These are phyloP conservation scores for Carex littledalei DNA, from an alignment of 176 grass and related monocot genomes.

Conservation along the genomic window DNA sequence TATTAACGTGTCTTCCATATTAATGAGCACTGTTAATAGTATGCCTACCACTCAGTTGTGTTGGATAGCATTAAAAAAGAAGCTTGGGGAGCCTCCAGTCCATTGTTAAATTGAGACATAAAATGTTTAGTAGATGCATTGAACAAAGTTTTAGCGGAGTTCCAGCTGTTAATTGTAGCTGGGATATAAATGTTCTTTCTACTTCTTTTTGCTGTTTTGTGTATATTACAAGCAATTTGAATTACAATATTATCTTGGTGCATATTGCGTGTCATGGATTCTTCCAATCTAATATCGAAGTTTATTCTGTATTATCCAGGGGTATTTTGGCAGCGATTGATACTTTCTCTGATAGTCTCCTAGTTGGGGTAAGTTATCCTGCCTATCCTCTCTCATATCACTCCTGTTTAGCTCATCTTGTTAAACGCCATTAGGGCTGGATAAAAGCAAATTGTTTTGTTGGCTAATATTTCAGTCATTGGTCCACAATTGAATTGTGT, in stretches of 20 bases:
- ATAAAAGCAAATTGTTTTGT: not conserved
- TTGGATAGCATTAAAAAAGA: not conserved
- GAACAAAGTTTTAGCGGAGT: not conserved
- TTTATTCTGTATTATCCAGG: conserved; percentile 30
- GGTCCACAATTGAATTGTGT: conserved; percentile 3
- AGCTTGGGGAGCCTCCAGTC: not conserved
- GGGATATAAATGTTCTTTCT: not conserved
- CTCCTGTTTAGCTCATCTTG: not conserved
- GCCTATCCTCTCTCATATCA: not conserved
- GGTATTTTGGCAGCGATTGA: conserved; percentile 90
- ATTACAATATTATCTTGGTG: not conserved
- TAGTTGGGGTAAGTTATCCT: conserved; percentile 68
- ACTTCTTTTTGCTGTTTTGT: not conserved
- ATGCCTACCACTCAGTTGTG: not conserved
- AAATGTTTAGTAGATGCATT: not conserved
- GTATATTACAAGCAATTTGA: not conserved
- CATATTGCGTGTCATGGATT: not conserved
- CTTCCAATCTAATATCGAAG: not conserved
- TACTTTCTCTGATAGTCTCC: conserved; percentile 58
- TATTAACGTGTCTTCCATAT: not conserved
- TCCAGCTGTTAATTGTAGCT: not conserved
- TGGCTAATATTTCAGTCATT: not conserved
- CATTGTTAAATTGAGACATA: not conserved
- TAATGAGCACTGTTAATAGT: not conserved
- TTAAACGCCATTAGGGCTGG: not conserved